phyloP scores from a whole-genome alignment of 768 basidiomycete species.

The Suillus placidus region DNA sequence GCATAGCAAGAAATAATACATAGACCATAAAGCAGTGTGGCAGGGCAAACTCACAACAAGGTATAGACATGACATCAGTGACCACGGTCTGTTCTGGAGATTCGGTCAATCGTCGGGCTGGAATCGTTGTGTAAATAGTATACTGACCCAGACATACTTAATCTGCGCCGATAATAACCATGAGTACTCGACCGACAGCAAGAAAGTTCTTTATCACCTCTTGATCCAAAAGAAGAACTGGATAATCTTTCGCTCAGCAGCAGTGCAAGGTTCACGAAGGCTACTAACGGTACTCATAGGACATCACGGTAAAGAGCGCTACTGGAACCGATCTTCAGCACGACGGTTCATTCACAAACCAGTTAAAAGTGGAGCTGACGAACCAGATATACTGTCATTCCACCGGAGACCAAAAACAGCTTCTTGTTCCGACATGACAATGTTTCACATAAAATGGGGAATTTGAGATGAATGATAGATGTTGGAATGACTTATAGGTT shows the following conservation, averaged over 20 bases:
- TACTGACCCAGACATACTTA: constrained; percentile 4
- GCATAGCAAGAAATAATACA: not conserved
- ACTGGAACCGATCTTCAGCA: not conserved
- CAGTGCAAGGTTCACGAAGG: too few relatives aligned
- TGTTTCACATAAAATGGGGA: not conserved
- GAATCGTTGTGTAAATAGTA: not conserved
- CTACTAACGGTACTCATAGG: not conserved
- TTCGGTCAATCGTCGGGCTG: not conserved
- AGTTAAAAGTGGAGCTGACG: not conserved
- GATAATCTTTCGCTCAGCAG: not conserved
- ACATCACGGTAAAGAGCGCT: not conserved
- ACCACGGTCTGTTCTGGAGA: not conserved
- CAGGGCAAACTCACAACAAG: not conserved
- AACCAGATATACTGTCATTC: not conserved
- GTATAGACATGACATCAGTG: not conserved
- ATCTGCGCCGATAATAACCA: not conserved
- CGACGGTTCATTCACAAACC: not conserved
- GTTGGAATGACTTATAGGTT: not conserved
- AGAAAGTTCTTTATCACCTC: not conserved
- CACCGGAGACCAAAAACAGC: not conserved
- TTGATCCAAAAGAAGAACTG: not conserved
- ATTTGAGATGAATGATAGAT: not conserved
- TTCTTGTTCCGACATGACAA: not conserved
- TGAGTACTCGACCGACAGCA: not conserved
- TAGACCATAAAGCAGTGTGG: not conserved